Conservation (phyloP, 805 yeast genomes). For the Debaryomyces tyrocola region DNA sequence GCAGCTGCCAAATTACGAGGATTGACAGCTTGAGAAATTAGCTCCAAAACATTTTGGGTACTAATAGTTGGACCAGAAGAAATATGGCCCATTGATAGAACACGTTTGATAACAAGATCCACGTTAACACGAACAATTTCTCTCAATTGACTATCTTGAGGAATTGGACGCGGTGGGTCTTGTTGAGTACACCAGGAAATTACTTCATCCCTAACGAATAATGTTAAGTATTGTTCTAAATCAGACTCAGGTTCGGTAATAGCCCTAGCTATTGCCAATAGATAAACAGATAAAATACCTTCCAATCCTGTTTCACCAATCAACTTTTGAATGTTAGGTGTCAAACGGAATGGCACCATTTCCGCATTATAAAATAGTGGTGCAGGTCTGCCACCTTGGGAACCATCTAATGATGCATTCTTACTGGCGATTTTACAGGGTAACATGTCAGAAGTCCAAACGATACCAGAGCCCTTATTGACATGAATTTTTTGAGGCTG, state of each 20-base stretch:
- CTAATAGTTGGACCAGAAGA: constrained; percentile 70
- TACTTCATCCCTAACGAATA: constrained; percentile 94
- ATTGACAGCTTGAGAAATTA: constrained; percentile 91
- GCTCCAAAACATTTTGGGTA: constrained; percentile 85
- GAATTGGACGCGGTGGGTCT: constrained; percentile 68
- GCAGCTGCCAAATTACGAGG: constrained; percentile 91
- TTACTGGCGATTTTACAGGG: constrained; percentile 77
- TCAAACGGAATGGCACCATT: constrained; percentile 91
- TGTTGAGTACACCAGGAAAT: constrained; percentile 91
- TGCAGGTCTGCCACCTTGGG: constrained; percentile 53
- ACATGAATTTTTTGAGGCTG: constrained; percentile 92
- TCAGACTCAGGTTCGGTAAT: constrained; percentile 90
- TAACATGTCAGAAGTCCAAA: constrained; percentile 93
- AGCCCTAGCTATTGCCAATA: constrained; percentile 84
- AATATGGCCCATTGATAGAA: constrained; percentile 64
- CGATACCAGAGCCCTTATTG: constrained; percentile 78
- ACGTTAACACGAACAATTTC: constrained; percentile 89
- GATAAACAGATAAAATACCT: constrained; percentile 83
- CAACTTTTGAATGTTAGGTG: constrained; percentile 91
- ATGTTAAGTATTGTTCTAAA: constrained; percentile 84
- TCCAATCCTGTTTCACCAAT: constrained; percentile 94
- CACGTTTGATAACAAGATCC: constrained; percentile 77
- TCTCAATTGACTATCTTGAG: constrained; percentile 78
- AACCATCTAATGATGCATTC: constrained; percentile 47
- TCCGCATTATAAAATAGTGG: constrained; percentile 92